phyloP scores from a whole-genome alignment of 2,329 filamentous ascomycete species.

The Ciborinia camelliae region DNA sequence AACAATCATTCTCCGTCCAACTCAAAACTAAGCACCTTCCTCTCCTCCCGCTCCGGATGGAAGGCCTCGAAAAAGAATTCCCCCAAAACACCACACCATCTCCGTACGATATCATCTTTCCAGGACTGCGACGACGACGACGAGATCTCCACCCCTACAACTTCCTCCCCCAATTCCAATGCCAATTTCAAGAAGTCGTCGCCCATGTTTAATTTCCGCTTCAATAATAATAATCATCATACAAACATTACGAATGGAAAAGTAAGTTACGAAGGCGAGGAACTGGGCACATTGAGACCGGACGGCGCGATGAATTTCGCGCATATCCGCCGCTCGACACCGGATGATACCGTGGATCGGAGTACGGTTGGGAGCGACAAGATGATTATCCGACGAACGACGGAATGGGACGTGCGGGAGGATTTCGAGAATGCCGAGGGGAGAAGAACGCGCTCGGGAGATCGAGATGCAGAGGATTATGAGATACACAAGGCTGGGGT shows the following conservation, averaged over 20 bases:
- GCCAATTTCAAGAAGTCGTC: constrained; percentile 3
- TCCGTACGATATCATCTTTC: constrained; percentile 8
- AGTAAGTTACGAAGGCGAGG: constrained; percentile 5
- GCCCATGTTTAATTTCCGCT: constrained; percentile 14
- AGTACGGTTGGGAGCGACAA: constrained; percentile 23
- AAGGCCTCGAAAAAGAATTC: constrained; percentile 14
- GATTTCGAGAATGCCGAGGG: background rate
- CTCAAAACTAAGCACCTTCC: constrained; percentile 21
- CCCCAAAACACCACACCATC: constrained; percentile 6
- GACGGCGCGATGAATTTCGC: constrained; percentile 22
- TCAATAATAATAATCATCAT: constrained; percentile 2
- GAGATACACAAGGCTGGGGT: constrained; percentile 1
- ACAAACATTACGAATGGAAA: background rate
- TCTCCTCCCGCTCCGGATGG: constrained; percentile 19
- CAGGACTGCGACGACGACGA: constrained; percentile 5
- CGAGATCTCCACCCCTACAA: background rate
- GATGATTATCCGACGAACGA: constrained; percentile 26
- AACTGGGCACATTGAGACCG: constrained; percentile 21
- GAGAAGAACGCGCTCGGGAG: background rate
- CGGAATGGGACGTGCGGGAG: constrained; percentile 25
- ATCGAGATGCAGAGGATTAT: constrained; percentile 2
- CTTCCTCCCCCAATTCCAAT: background rate
- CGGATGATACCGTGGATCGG: constrained; percentile 19
- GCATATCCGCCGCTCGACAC: constrained; percentile 21
- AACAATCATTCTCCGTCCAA: background rate